A percentile compares a stretch with the other conserved stretches of the same genome.
phyloP scores from a whole-genome alignment of 139 green algal species.

The Microglena sp. region DNA sequence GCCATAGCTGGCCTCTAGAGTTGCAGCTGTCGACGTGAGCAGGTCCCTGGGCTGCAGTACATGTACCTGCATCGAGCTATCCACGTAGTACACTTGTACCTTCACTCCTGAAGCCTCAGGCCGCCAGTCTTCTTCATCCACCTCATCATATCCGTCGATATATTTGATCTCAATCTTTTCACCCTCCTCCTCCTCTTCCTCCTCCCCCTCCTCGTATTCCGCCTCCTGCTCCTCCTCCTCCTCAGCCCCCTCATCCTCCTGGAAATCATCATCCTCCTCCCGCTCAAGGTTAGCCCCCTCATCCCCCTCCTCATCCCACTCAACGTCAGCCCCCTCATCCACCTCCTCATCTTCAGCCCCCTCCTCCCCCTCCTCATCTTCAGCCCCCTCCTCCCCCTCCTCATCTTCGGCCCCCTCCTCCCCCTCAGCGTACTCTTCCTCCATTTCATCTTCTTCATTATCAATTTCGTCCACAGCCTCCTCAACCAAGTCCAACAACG shows the following conservation, averaged over 20 bases:
- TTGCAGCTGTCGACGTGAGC: no score
- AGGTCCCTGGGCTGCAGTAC: no score
- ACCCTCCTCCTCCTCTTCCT: slow-evolving; percentile 8
- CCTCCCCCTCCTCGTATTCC: slow-evolving; percentile 7
- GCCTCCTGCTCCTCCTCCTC: neutral
- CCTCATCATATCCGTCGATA: no score
- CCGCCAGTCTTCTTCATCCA: neutral
- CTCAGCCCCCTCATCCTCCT: no score
- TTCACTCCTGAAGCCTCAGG: neutral
- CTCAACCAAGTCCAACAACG: no score
- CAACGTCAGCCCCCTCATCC: no score
- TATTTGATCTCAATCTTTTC: neutral
- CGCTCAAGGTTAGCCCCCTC: no score
- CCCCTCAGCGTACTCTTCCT: neutral
- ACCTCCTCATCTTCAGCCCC: neutral
- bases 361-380: neutral
- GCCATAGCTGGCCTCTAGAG: no score
- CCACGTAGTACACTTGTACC: slow-evolving; percentile 7
- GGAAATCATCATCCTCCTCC: no score
- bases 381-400: neutral
- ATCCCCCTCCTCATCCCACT: no score
- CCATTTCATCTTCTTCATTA: neutral
- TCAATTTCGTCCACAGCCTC: neutral
- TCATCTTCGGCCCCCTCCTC: no score
- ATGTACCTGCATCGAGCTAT: no score